phyloP scores from a whole-genome alignment of 768 basidiomycete genomes.

The Mycena olivaceomarginata region DNA sequence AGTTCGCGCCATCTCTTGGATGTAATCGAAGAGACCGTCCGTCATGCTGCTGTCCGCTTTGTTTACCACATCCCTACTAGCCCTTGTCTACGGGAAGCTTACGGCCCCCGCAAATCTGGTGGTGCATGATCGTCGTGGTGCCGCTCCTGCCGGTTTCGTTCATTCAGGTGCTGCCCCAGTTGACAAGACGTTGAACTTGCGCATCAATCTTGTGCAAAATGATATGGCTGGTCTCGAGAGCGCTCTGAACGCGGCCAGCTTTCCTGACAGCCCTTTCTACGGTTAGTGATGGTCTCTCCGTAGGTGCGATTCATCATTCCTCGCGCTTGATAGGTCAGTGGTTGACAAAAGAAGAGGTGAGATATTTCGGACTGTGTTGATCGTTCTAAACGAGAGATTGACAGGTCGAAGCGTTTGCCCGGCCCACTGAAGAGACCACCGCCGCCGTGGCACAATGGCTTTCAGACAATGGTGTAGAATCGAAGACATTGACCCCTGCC shows the following conservation, averaged over 20 bases:
- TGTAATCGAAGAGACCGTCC: neutral
- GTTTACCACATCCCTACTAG: slow-evolving; percentile 1
- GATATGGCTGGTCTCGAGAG: slow-evolving; percentile 53
- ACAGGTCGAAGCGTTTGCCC: slow-evolving; percentile 27
- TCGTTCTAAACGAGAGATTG: neutral
- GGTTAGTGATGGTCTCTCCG: neutral
- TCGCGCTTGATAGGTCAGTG: slow-evolving; percentile 39
- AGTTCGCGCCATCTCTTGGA: slow-evolving; percentile 3
- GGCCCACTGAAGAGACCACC: slow-evolving; percentile 16
- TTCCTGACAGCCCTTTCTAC: slow-evolving; percentile 51
- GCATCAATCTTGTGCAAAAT: slow-evolving; percentile 55
- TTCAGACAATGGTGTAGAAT: slow-evolving; percentile 37
- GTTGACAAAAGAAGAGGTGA: slow-evolving; percentile 56
- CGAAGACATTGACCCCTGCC: slow-evolving; percentile 43
- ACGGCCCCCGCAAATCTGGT: slow-evolving; percentile 23
- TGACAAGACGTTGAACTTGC: slow-evolving; percentile 50
- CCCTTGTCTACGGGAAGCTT: slow-evolving; percentile 1
- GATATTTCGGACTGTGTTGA: neutral
- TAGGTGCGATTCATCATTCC: neutral
- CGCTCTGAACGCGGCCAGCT: slow-evolving; percentile 54
- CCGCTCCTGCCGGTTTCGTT: slow-evolving; percentile 50
- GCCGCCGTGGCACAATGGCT: slow-evolving; percentile 44
- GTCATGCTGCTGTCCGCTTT: neutral
- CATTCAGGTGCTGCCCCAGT: slow-evolving; percentile 44
- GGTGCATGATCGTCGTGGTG: slow-evolving; percentile 45